Evolutionary conservation across 179 eudicot species (phyloP).

Genomic region (Silene noctiflora): DNA sequence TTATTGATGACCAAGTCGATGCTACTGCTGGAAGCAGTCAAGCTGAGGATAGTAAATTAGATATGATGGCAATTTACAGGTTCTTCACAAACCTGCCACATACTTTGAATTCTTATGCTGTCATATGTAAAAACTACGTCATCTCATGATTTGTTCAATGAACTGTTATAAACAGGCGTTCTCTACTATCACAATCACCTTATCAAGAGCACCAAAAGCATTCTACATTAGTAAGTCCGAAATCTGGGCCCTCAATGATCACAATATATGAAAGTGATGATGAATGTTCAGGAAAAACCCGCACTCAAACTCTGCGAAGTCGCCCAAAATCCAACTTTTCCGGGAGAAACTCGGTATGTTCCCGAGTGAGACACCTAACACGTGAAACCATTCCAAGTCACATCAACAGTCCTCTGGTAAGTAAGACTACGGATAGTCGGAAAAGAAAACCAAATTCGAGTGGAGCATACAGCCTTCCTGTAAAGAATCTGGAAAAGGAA

Average conservation of each 20-base stretch:
- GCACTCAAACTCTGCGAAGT: constrained; percentile 35
- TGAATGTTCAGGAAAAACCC: constrained; percentile 33
- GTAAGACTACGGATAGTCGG: constrained; percentile 25
- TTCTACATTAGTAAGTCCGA: constrained; percentile 35
- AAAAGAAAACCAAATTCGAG: constrained; percentile 52
- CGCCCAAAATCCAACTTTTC: constrained; percentile 31
- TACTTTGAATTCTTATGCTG: neutral
- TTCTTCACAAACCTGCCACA: constrained; percentile 21
- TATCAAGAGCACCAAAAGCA: constrained; percentile 33
- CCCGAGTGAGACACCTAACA: constrained; percentile 27
- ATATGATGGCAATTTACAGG: constrained; percentile 98
- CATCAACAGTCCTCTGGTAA: constrained; percentile 25
- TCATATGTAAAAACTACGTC: neutral
- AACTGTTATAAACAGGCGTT: constrained; percentile 54
- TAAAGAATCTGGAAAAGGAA: constrained; percentile 52
- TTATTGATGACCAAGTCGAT: constrained; percentile 71
- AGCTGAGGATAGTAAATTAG: constrained; percentile 48
- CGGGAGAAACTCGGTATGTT: constrained; percentile 33
- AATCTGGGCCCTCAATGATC: constrained; percentile 38
- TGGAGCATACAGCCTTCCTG: constrained; percentile 38
- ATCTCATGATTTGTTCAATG: constrained; percentile 4
- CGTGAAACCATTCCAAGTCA: constrained; percentile 32
- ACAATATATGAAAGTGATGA: constrained; percentile 35
- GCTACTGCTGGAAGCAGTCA: constrained; percentile 53
- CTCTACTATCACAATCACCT: constrained; percentile 90